Conservation (phyloP, 1,284 basidiomycete species). For the Boletellus dicymbophilus region DNA sequence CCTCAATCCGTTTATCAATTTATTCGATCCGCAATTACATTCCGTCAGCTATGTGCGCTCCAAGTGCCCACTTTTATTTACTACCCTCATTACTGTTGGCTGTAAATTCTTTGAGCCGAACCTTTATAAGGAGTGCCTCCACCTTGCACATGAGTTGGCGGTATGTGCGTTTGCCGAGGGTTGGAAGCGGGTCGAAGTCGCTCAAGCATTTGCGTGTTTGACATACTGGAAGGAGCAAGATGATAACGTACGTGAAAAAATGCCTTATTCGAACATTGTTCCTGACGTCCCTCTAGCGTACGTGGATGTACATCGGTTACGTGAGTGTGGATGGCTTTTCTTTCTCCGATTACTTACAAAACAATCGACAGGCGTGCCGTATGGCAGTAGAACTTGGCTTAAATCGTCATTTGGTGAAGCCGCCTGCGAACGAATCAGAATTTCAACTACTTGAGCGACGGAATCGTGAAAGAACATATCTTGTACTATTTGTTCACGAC, state of each 20-base stretch:
- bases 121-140: constrained; percentile 65
- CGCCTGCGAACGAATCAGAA: constrained; percentile 58
- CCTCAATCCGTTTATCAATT: constrained; percentile 82
- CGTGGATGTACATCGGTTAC: constrained; percentile 84
- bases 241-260: constrained; percentile 57
- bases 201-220: constrained; percentile 82
- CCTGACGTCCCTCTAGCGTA: constrained; percentile 49
- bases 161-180: constrained; percentile 75
- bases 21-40: constrained; percentile 80
- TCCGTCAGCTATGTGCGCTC: constrained; percentile 72
- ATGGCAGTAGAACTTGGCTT: constrained; percentile 82
- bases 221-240: constrained; percentile 88
- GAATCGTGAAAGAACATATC: constrained; percentile 80
- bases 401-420: constrained; percentile 62
- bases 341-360: constrained; percentile 9
- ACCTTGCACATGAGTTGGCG: constrained; percentile 69
- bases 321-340: constrained; percentile 40
- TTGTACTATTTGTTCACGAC: constrained; percentile 82
- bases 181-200: constrained; percentile 78
- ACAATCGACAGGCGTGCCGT: constrained; percentile 62
- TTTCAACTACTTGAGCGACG: constrained; percentile 70
- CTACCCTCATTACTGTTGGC: constrained; percentile 78
- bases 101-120: constrained; percentile 83
- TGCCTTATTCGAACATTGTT: constrained; percentile 11
- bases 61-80: constrained; percentile 78